Evolutionary conservation across 1,284 basidiomycete genomes (phyloP), one percentile per base, ranked within the genome.

Genomic region (Pseudozyma hubeiensis): DNA sequence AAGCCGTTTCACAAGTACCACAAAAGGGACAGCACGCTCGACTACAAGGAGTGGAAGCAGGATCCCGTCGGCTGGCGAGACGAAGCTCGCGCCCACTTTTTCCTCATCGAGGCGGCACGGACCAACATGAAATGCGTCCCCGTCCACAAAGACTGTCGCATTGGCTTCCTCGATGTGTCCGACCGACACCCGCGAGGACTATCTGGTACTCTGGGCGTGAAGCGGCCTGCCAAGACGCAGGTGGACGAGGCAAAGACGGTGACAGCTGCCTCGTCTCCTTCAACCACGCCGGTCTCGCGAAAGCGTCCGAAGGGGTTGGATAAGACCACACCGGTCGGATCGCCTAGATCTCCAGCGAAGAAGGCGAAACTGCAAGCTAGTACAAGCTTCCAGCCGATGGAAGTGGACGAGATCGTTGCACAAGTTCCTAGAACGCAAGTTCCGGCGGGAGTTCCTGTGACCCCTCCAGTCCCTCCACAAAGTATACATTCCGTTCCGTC

Each of bases 41-140:
- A 75, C 50, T 75, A 75, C 48, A 56, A 60, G 46, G 67, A 75
- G 41, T 75, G 67, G 67, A 53, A 64, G 31, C 55, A 63, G 19
- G 61, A 75, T 13, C 72, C 72, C 9, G 35, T 65, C 33, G 56
- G 40, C 3, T 75, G 54, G n/a, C 11, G 31, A 17, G 43, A 52
- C 14, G 60, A 64, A 29, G 67, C 72, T 24, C 63, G 56, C n/a
- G 56, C 57, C 33, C 63, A 75, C 44, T 75, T 75, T 62, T 51
- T 53, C 11, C 37, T 75, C 4, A 66, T 75, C 39, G 67, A 75
- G 11, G 67, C 72, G 6, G 72, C 67, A n/a, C 56, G 46, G 19
- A 71, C 50, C 35, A 52, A 67, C 4, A 66, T 50, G 41, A 59
- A 53, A n/a, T 66, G 72, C 53, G 7, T 7, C 3, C 72, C 72